A percentile compares a stretch with the other conserved stretches of the same genome.
Conservation (phyloP, 192 early-diverging fungal species). For the Phycomyces blakesleeanus region DNA sequence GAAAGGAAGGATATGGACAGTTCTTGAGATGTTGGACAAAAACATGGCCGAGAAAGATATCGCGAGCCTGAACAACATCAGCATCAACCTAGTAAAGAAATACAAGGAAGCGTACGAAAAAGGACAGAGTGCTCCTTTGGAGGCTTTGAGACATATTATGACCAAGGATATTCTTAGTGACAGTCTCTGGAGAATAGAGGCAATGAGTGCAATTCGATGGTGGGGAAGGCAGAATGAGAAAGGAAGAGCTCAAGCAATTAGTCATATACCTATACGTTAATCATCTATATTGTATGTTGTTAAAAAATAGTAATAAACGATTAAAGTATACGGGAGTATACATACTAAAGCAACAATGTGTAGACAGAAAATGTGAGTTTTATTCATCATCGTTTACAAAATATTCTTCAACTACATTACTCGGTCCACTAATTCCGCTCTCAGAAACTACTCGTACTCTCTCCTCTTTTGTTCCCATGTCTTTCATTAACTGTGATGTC, state of each 20-base stretch:
- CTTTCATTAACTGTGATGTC: background rate
- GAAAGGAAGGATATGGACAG: constrained; percentile 31
- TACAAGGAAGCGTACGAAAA: constrained; percentile 13
- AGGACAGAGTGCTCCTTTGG: background rate
- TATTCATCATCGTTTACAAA: background rate
- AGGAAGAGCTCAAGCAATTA: background rate
- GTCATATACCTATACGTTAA: background rate
- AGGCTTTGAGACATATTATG: constrained; percentile 3
- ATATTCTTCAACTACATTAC: background rate
- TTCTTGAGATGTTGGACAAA: constrained; percentile 1
- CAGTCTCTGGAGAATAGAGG: constrained; percentile 11
- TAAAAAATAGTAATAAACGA: constrained; percentile 1
- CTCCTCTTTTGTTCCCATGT: background rate
- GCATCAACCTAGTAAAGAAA: background rate
- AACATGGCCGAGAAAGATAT: constrained; percentile 2
- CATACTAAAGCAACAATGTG: too few species aligned
- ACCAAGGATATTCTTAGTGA: constrained; percentile 15
- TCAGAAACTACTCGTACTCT: background rate
- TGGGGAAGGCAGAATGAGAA: constrained; percentile 6
- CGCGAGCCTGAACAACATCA: background rate
- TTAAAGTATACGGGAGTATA: too few species aligned
- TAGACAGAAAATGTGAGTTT: background rate
- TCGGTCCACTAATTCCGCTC: background rate
- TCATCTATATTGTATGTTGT: too few species aligned
- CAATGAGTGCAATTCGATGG: constrained; percentile 14